Evolutionary conservation across 176 grass and related monocot genomes (phyloP).

Genomic region (Phragmites australis): DNA sequence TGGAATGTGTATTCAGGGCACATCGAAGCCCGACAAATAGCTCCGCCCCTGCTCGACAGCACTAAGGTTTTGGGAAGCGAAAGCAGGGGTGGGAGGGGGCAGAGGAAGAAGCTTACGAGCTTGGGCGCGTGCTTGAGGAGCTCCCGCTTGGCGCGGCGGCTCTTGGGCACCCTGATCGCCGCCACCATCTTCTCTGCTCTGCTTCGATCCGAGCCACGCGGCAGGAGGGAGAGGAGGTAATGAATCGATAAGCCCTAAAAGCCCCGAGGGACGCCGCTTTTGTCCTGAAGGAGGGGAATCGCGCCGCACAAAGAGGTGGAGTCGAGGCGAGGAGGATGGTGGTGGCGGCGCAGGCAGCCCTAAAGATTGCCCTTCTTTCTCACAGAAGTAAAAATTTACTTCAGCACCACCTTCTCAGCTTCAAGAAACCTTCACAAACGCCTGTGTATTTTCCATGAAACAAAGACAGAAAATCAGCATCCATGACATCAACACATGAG

Average conservation of each 20-base stretch:
- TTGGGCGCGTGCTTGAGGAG: slow-evolving; percentile 81
- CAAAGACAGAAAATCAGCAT: slow-evolving; percentile 5
- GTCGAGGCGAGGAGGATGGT: too few relatives aligned
- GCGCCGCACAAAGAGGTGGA: too few relatives aligned
- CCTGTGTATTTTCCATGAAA: neutral
- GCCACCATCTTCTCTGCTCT: slow-evolving; percentile 39
- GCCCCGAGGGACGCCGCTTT: neutral
- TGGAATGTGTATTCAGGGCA: neutral
- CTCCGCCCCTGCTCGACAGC: too few relatives aligned
- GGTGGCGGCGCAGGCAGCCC: too few relatives aligned
- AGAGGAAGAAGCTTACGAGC: slow-evolving; percentile 51
- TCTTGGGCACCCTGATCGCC: slow-evolving; percentile 71
- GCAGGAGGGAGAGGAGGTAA: neutral
- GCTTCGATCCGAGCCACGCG: neutral
- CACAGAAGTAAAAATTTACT: slow-evolving; percentile 43
- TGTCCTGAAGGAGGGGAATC: neutral
- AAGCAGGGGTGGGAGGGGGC: neutral
- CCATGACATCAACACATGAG: neutral
- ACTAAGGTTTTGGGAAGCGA: too few relatives aligned
- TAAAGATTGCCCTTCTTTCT: too few relatives aligned
- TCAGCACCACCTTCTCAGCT: slow-evolving; percentile 69
- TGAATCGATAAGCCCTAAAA: slow-evolving; percentile 1
- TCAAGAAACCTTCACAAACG: slow-evolving; percentile 39
- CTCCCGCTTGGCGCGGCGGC: slow-evolving; percentile 56
- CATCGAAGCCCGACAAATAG: neutral